Evolutionary conservation across 2,329 filamentous ascomycete species (phyloP), one percentile per base, ranked within the genome.

Genomic region (Diaporthe helianthi): DNA sequence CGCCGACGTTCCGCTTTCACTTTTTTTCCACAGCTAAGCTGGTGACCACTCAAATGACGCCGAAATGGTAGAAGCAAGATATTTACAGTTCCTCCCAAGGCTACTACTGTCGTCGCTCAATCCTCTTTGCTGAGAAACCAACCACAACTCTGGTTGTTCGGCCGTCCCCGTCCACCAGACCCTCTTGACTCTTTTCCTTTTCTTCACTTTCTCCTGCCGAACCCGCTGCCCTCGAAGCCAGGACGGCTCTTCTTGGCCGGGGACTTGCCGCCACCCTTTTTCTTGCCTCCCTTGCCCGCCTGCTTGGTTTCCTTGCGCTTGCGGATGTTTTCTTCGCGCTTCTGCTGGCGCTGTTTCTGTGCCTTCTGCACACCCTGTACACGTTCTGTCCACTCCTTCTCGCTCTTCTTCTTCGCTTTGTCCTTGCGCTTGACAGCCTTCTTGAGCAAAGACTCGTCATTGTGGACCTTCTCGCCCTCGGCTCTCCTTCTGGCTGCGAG

Each of bases 341-440:
- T 97, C 80, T 89, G 89, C 77, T 95, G 93, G 78, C 90, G 91
- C 74, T 92, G 90, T 65, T 93, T 92, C 78, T 92, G 92, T 60
- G 92, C 85, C 80, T 92, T 91, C 73, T 88, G 86, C 60, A 98
- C 89, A 36, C 90, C 90, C 33, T 91, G 88, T 47, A 88, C 82
- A 60, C 93, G 86, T 69, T 93, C 92, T 55, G 83, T 86, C 93
- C 96, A 98, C 77, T 96, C 93, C 77, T 92, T 91, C 79, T 93
- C 93, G 78, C 93, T 97, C 88, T 96, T 97, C 81, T 90, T 91
- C 88, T 98, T 98, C 65, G 87, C 84, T 74, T 90, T 89, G 76
- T 98, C 93, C 83, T 97, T 97, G 74, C 95, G 90, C 86, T 98
- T 98, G 73, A 98, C 84, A 0, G 94, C 92, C 85, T 97, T 98